Percentiles rank a stretch among this genome's conserved stretches.
These are phyloP conservation scores for Metschnikowia lachancei DNA, from an alignment of 805 yeast genomes.

Conservation along the genomic window DNA sequence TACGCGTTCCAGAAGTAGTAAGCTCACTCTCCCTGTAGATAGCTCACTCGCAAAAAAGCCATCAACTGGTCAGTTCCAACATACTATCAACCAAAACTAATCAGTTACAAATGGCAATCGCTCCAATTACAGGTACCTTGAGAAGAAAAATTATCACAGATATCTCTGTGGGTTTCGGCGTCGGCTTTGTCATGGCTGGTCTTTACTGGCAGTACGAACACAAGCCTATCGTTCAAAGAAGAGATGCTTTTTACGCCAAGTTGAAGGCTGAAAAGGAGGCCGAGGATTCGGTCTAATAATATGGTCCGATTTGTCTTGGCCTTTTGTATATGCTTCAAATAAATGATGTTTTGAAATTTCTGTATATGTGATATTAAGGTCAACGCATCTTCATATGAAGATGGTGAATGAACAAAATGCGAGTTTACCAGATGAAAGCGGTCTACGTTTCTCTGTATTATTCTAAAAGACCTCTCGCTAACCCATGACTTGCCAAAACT, in stretches of 20 bases:
- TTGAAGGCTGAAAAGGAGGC: slow-evolving; percentile 71
- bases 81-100: slow-evolving; percentile 14
- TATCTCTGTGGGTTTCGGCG: slow-evolving; percentile 63
- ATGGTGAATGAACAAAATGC: neutral
- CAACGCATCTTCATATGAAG: neutral
- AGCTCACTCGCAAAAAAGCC: slow-evolving; percentile 2
- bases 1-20: slow-evolving; percentile 1
- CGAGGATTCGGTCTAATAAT: slow-evolving; percentile 41
- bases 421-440: neutral
- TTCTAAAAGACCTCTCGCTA: neutral
- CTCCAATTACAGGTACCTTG: slow-evolving; percentile 82
- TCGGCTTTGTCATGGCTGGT: slow-evolving; percentile 59
- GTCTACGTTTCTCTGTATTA: neutral
- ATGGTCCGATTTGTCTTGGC: neutral
- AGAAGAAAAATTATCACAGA: slow-evolving; percentile 80
- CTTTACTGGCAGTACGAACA: slow-evolving; percentile 86
- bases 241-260: slow-evolving; percentile 83
- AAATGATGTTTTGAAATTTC: neutral
- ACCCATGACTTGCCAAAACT: slow-evolving; percentile 20
- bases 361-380: neutral
- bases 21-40: slow-evolving; percentile 13
- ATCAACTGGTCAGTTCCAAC: neutral
- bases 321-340: slow-evolving; percentile 6
- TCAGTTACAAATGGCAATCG: slow-evolving; percentile 56
- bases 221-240: slow-evolving; percentile 63